Conservation (phyloP, 208 protist species). For the Trichomonas gallinae region DNA sequence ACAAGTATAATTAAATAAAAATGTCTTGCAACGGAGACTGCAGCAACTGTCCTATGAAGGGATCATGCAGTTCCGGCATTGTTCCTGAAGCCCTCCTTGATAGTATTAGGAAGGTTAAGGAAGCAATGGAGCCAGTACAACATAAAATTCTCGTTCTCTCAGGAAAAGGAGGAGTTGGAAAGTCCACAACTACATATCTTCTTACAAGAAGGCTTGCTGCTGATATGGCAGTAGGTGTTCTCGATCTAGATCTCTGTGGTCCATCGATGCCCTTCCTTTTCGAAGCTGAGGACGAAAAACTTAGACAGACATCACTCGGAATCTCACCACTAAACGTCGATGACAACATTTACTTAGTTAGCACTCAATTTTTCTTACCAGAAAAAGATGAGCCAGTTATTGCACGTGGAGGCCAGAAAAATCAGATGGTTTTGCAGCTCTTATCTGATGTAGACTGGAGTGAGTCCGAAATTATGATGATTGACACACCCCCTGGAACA, state of each 20-base stretch:
- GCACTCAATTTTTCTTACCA: slow-evolving; percentile 84
- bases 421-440: slow-evolving; percentile 91
- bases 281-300: slow-evolving; percentile 66
- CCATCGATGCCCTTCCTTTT: slow-evolving; percentile 83
- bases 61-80: background rate
- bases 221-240: slow-evolving; percentile 68
- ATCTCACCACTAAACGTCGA: slow-evolving; percentile 65
- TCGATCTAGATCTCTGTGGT: slow-evolving; percentile 99
- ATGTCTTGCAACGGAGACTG: background rate
- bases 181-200: slow-evolving; percentile 88
- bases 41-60: background rate
- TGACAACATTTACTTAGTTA: slow-evolving; percentile 87
- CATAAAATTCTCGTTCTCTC: slow-evolving; percentile 93
- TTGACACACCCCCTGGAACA: slow-evolving; percentile 99
- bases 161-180: slow-evolving; percentile 94
- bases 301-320: slow-evolving; percentile 62
- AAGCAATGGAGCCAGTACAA: slow-evolving; percentile 57
- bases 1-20: background rate
- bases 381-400: slow-evolving; percentile 84
- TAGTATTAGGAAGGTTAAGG: background rate
- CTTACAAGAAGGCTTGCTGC: slow-evolving; percentile 48
- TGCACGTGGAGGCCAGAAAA: slow-evolving; percentile 88
- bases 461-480: slow-evolving; percentile 86
- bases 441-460: slow-evolving; percentile 92
- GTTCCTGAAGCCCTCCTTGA: background rate